Percentiles rank a stretch among this genome's conserved stretches.
phyloP scores from a whole-genome alignment of 192 early-diverging fungal species.

The Coemansia sp. region DNA sequence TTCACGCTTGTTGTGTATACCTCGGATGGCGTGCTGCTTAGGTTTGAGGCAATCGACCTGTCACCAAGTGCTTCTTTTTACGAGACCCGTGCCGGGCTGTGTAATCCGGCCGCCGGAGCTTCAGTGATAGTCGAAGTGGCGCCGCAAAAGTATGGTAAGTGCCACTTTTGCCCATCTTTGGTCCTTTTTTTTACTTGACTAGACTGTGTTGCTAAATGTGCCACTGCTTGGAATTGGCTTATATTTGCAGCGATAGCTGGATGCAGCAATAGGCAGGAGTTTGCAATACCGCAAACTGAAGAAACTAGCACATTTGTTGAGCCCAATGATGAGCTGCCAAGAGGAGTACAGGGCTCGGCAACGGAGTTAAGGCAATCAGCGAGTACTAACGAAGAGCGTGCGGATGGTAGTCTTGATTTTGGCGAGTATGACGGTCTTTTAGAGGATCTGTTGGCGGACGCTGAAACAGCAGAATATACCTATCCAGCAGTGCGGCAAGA shows the following conservation, averaged over 20 bases:
- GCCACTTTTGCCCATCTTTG: too few species aligned
- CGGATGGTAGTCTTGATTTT: neutral
- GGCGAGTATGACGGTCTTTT: constrained; percentile 15
- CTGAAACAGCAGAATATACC: neutral
- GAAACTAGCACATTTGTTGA: neutral
- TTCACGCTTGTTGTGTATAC: constrained; percentile 36
- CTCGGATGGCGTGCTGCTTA: constrained; percentile 28
- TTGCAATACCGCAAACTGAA: neutral
- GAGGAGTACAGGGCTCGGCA: neutral
- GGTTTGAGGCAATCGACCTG: constrained; percentile 24
- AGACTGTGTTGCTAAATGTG: too few species aligned
- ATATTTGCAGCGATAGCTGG: constrained; percentile 23
- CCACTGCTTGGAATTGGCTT: too few species aligned
- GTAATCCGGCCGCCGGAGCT: constrained; percentile 24
- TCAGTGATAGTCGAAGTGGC: constrained; percentile 31
- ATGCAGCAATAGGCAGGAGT: constrained; percentile 13
- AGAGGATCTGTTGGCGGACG: constrained; percentile 4
- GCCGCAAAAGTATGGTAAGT: constrained; percentile 38
- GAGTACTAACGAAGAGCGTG: neutral
- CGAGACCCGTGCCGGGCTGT: constrained; percentile 30
- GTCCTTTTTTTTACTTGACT: too few species aligned
- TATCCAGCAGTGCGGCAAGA: too few species aligned
- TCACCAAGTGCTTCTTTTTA: constrained; percentile 11
- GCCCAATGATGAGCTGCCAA: neutral
- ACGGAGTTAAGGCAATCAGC: too few species aligned